A percentile compares a stretch with the other conserved stretches of the same genome.
Evolutionary conservation across 2,329 filamentous ascomycete genomes (phyloP).

Genomic region (Colletotrichum chlorophyti): DNA sequence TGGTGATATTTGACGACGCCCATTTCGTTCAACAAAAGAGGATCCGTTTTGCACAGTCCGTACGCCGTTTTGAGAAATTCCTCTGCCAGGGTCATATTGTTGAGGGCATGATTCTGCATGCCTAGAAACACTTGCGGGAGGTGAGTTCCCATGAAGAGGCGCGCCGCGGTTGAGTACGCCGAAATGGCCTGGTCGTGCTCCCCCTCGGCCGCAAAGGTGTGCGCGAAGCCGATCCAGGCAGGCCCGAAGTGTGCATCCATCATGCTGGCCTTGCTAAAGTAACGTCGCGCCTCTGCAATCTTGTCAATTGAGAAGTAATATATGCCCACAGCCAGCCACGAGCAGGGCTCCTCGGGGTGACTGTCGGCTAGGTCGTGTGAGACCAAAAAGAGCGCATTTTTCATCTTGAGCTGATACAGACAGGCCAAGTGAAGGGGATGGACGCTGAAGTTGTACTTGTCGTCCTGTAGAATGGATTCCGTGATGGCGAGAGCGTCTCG

Average conservation of each 20-base stretch:
- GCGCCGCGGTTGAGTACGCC: slow-evolving; percentile 93
- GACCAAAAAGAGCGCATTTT: slow-evolving; percentile 88
- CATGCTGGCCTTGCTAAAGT: slow-evolving; percentile 96
- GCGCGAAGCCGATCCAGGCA: slow-evolving; percentile 98
- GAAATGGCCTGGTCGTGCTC: slow-evolving; percentile 98
- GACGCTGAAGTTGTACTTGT: slow-evolving; percentile 88
- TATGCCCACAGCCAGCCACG: slow-evolving; percentile 92
- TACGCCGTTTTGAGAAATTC: slow-evolving; percentile 95
- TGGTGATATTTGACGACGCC: slow-evolving; percentile 97
- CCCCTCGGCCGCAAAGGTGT: slow-evolving; percentile 96
- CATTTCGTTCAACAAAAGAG: slow-evolving; percentile 91
- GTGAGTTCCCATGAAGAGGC: slow-evolving; percentile 96
- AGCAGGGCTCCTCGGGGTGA: slow-evolving; percentile 88
- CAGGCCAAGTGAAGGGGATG: slow-evolving; percentile 93
- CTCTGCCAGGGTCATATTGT: slow-evolving; percentile 91
- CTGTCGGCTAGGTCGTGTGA: slow-evolving; percentile 92
- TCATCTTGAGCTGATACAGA: slow-evolving; percentile 84
- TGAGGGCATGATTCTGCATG: slow-evolving; percentile 97
- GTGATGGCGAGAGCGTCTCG: slow-evolving; percentile 86
- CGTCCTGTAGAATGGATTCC: slow-evolving; percentile 78
- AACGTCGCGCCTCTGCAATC: slow-evolving; percentile 91
- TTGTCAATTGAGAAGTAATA: slow-evolving; percentile 92
- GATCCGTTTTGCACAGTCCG: slow-evolving; percentile 81
- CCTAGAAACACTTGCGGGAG: slow-evolving; percentile 94
- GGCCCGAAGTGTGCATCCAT: slow-evolving; percentile 98